These are phyloP conservation scores for Tricholoma bakamatsutake DNA, from an alignment of 768 basidiomycete genomes.

Conservation along the genomic window DNA sequence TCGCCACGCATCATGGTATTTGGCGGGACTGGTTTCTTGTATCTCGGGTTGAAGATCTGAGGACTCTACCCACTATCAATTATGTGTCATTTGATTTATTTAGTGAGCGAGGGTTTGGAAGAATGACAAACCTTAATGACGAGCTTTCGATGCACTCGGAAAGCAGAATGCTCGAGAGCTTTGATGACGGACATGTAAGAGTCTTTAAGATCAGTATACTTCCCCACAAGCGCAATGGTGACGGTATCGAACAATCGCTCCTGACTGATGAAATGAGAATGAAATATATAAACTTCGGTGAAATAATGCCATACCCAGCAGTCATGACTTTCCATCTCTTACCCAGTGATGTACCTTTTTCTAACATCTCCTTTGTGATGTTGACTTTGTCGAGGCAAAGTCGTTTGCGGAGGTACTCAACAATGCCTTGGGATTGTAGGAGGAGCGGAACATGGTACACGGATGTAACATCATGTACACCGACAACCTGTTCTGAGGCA, in stretches of 20 bases:
- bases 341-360: constrained; percentile 61
- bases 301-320: constrained; percentile 47
- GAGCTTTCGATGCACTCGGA: constrained; percentile 84
- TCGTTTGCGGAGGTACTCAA: constrained; percentile 75
- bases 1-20: constrained; percentile 95
- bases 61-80: constrained; percentile 87
- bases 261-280: constrained; percentile 48
- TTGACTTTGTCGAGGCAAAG: constrained; percentile 62
- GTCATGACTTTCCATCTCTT: constrained; percentile 82
- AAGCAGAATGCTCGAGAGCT: constrained; percentile 93
- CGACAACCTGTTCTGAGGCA: constrained; percentile 80
- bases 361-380: constrained; percentile 49
- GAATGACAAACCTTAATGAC: constrained; percentile 57
- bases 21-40: constrained; percentile 73
- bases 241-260: constrained; percentile 89
- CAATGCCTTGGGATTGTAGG: constrained; percentile 87
- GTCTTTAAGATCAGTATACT: constrained; percentile 95
- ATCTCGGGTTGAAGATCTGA: constrained; percentile 82
- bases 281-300: background rate
- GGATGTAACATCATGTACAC: constrained; percentile 93
- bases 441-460: constrained; percentile 97
- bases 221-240: constrained; percentile 88
- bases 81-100: background rate
- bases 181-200: constrained; percentile 99
- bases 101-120: background rate